Percentiles rank a stretch among this genome's conserved stretches.
Evolutionary conservation across 2,329 filamentous ascomycete species (phyloP).

Genomic region (Chrysosporium keratinophilum): DNA sequence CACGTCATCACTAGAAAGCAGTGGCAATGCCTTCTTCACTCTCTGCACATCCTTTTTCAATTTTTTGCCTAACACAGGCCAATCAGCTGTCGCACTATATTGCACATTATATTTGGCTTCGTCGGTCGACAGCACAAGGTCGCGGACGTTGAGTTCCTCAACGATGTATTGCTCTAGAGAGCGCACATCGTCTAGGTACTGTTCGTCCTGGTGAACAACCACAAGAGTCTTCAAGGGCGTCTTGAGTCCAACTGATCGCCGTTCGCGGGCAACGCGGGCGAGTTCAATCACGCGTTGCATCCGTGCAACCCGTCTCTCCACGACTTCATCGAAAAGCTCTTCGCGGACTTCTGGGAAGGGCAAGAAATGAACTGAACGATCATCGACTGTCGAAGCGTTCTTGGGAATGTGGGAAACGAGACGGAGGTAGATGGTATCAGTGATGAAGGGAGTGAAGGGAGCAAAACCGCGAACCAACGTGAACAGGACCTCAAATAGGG

Average conservation of each 20-base stretch:
- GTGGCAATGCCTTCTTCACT: slow-evolving; percentile 82
- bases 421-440: slow-evolving; percentile 83
- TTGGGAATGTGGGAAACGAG: slow-evolving; percentile 73
- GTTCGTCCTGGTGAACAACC: slow-evolving; percentile 71
- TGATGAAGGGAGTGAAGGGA: slow-evolving; percentile 91
- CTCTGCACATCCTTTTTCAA: slow-evolving; percentile 87
- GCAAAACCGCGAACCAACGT: slow-evolving; percentile 80
- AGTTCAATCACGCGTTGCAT: slow-evolving; percentile 97
- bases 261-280: slow-evolving; percentile 73
- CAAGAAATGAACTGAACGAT: slow-evolving; percentile 84
- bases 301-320: slow-evolving; percentile 74
- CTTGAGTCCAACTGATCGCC: slow-evolving; percentile 74
- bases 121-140: slow-evolving; percentile 72
- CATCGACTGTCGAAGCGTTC: slow-evolving; percentile 55
- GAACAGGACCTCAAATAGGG: slow-evolving; percentile 85
- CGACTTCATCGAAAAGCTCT: slow-evolving; percentile 74
- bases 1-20: slow-evolving; percentile 67
- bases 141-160: slow-evolving; percentile 83
- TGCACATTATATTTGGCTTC: slow-evolving; percentile 87
- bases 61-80: slow-evolving; percentile 92
- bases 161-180: slow-evolving; percentile 79
- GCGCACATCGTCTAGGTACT: slow-evolving; percentile 77
- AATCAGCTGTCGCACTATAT: slow-evolving; percentile 82
- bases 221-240: slow-evolving; percentile 81
- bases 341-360: slow-evolving; percentile 78